A percentile compares a stretch with the other conserved stretches of the same genome.
Conservation (phyloP, 192 early-diverging fungal genomes). For the Entomortierella lignicola region DNA sequence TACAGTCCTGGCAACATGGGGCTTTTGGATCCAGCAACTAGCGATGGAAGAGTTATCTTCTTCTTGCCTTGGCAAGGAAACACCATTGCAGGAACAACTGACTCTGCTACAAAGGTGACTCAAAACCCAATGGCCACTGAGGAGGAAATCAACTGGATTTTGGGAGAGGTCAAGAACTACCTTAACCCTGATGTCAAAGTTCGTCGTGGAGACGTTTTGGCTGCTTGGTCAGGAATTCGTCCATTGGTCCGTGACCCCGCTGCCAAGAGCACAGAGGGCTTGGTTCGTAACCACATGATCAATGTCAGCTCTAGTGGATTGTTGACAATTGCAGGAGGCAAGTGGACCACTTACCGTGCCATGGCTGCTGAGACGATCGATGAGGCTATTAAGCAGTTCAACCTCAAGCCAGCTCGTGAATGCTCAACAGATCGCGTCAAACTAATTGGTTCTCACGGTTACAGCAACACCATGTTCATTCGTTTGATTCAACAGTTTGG, state of each 20-base stretch:
- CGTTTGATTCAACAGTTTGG: slow-evolving; percentile 96
- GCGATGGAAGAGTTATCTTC: slow-evolving; percentile 96
- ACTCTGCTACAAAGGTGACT: slow-evolving; percentile 89
- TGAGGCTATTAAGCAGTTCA: slow-evolving; percentile 81
- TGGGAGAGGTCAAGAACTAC: slow-evolving; percentile 92
- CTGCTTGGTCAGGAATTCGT: slow-evolving; percentile 98
- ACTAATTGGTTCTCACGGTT: slow-evolving; percentile 89
- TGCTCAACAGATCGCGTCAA: slow-evolving; percentile 83
- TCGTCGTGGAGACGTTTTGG: slow-evolving; percentile 94
- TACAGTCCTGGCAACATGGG: slow-evolving; percentile 96
- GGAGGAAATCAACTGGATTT: slow-evolving; percentile 96
- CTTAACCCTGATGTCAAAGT: slow-evolving; percentile 95
- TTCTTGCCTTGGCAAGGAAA: slow-evolving; percentile 98
- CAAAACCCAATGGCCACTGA: slow-evolving; percentile 89
- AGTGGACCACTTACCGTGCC: slow-evolving; percentile 98
- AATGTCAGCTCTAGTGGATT: slow-evolving; percentile 83
- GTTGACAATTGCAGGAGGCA: slow-evolving; percentile 96
- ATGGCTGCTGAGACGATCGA: slow-evolving; percentile 98
- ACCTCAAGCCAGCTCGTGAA: slow-evolving; percentile 70
- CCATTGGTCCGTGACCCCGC: slow-evolving; percentile 96
- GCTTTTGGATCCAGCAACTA: slow-evolving; percentile 92
- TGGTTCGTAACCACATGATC: slow-evolving; percentile 99
- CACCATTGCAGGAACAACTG: slow-evolving; percentile 95
- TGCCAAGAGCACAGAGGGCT: slow-evolving; percentile 89
- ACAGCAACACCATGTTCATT: slow-evolving; percentile 94